Evolutionary conservation across 441 rosid genomes (phyloP), one percentile per base, ranked within the genome.

Genomic region (Euphorbia celastroides): DNA sequence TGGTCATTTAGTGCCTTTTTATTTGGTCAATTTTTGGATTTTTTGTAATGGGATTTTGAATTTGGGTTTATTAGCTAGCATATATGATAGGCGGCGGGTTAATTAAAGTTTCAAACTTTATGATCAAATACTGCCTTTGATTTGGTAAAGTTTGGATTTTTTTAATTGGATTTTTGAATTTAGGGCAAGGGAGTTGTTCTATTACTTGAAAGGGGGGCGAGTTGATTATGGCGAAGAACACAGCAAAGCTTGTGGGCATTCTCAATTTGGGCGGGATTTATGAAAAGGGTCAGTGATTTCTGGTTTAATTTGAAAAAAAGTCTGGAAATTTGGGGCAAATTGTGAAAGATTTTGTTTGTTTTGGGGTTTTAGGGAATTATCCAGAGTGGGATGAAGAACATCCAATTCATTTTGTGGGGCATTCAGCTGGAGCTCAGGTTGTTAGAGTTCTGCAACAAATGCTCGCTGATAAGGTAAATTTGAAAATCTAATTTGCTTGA

Each of bases 391-490:
- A 93, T 57, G 94, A 83, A 55, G 88, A 88, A 75, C 96, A 93
- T 74, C 97, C 97, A 51, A 80, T 93, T 72, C 99, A 91, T 76
- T 89, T 93, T 71, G 91, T 91, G 42, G 99, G 97, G 17, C 99
- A 93, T 76, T 93, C 99, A 0, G 97, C 99, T 0, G 97, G 99
- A 22, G 99, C 96, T 0, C 99, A 91, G 79, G 99, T 93, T 48
- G 89, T 81, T 55, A 95, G 99, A 2, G 83, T 91, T 54, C 69
- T 93, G 86, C 97, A 93, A 84, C 95, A 93, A 83, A 93, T 93
- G 99, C 93, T 93, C 64, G 93, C 92, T 8, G 92, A 91, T 72
- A 89, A 91, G 89, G 98, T 93, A 65, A 19, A 82, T 72, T 50
- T 50, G 2, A 8, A 17, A 2, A 10, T 42, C 16, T 13, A 65